Evolutionary conservation across 768 basidiomycete genomes (phyloP), one percentile per base, ranked within the genome.

Genomic region (Tylopilus sp.): DNA sequence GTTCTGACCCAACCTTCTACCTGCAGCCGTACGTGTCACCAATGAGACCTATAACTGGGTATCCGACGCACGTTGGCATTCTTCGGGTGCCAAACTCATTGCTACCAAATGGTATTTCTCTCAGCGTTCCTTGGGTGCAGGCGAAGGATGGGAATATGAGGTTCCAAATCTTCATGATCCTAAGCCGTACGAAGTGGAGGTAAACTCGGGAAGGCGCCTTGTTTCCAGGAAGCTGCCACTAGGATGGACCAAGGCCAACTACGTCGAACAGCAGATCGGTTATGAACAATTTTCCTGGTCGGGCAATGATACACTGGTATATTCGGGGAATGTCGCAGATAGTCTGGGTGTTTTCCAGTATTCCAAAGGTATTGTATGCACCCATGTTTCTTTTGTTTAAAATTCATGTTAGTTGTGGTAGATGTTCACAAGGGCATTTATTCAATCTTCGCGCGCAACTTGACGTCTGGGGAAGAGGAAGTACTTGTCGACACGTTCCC

Each of bases 21-120:
- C 34, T 45, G n/a, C 25, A 77, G 77, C 77, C 19, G 63, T 64
- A 19, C 74, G 73, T 30, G 76, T 89, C 42, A 87, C 87, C 5
- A 89, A 89, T 59, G 87, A 89, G 64, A 88, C 87, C 0, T 88
- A 80, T 58, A 78, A 86, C 63, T 86, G 78, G 78, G 76, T 88
- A 5, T 80, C 81, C 25, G 87, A 87, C 52, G 76, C 85, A 6
- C 80, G 84, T 41, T 88, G 86, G 74, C 85, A 89, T 61, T 83
- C 86, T 4, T 81, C 80, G 11, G 84, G 84, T 2, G 59, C 67
- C 28, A 82, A 76, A 57, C 67, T 89, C 17, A 71, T 89, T 48
- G 85, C 86, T n/a, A 88, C 86, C 12, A 89, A 89, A 64, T 87
- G 87, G 86, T 88, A 87, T 57, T 87, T 82, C 24, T 82, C 81